Evolutionary conservation across 805 yeast genomes (phyloP), one percentile per base, ranked within the genome.

Genomic region (Spathaspora hagerdaliae): DNA sequence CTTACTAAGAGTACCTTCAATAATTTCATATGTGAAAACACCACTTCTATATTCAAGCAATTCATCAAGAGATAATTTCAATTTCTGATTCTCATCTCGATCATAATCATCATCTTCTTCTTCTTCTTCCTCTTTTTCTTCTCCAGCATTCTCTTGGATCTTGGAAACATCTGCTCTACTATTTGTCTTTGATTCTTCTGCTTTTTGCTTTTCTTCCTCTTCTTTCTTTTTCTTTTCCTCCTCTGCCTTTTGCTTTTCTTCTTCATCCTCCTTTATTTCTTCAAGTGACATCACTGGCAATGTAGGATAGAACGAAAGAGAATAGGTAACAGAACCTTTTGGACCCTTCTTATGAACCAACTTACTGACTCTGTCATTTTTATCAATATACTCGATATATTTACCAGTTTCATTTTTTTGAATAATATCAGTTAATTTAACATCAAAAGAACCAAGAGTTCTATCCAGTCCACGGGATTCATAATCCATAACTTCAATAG

Each of bases 401-500:
- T 71, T 64, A 41, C 83, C 85, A 47, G 74, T 70, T 44, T 87
- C 96, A 49, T 85, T 71, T 59, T 78, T 83, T 50, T 78, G 77
- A 59, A 92, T 81, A 54, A 88, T 68, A 27, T 83, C 87, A 44
- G 74, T 72, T 50, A 87, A 71, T 55, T 81, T 79, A 15, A 94
- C 67, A 56, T 83, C 84, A 67, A 87, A 84, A 2, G 84, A 77
- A 43, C 99, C 99, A 41, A 94, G 76, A 5, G 95, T 79, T 57
- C 97, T 81, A 65, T 94, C 99, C 37, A 81, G 79, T n/a, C 85
- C 79, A 44, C 69, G 76, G 48, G 77, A 77, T 67, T 91, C 92
- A 31, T 85, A 86, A 67, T 94, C 98, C 96, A 94, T 87, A 6
- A 83, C 95, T 61, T 94, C 98, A 45, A 94, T 62, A 1, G 91